Evolutionary conservation across 2,329 filamentous ascomycete species (phyloP).

Genomic region (Didymosphaeria variabile): DNA sequence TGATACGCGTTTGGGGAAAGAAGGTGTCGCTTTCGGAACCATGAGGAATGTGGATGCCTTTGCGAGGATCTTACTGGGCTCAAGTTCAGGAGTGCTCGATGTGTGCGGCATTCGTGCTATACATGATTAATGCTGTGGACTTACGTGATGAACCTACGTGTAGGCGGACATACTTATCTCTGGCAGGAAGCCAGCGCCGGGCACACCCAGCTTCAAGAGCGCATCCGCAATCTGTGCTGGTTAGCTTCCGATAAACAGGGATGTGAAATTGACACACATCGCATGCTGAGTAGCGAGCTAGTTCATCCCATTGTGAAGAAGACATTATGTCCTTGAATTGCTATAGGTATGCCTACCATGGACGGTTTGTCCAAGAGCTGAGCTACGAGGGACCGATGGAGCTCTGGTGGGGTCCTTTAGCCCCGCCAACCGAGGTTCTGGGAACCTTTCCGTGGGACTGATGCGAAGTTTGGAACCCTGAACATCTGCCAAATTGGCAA

Average conservation of each 20-base stretch:
- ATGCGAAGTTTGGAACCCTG: neutral
- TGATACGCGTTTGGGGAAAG: slow-evolving; percentile 45
- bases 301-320: slow-evolving; percentile 38
- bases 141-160: slow-evolving; percentile 21
- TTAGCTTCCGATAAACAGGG: slow-evolving; percentile 22
- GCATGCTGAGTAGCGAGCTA: slow-evolving; percentile 46
- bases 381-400: neutral
- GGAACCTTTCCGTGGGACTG: neutral
- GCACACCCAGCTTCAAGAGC: slow-evolving; percentile 72
- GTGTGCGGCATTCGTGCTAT: slow-evolving; percentile 40
- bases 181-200: slow-evolving; percentile 72
- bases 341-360: neutral
- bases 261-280: slow-evolving; percentile 34
- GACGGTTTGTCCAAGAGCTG: neutral
- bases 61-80: slow-evolving; percentile 53
- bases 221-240: slow-evolving; percentile 66
- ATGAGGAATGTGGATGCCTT: slow-evolving; percentile 71
- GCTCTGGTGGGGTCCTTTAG: slow-evolving; percentile 19
- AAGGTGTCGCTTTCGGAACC: slow-evolving; percentile 63
- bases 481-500: neutral
- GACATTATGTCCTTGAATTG: slow-evolving; percentile 26
- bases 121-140: slow-evolving; percentile 5
- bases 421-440: slow-evolving; percentile 33
- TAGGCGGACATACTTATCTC: slow-evolving; percentile 63
- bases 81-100: slow-evolving; percentile 25